Base-by-base conservation (phyloP, 2,329 filamentous ascomycete species). In the Botryotinia calthae region DNA sequence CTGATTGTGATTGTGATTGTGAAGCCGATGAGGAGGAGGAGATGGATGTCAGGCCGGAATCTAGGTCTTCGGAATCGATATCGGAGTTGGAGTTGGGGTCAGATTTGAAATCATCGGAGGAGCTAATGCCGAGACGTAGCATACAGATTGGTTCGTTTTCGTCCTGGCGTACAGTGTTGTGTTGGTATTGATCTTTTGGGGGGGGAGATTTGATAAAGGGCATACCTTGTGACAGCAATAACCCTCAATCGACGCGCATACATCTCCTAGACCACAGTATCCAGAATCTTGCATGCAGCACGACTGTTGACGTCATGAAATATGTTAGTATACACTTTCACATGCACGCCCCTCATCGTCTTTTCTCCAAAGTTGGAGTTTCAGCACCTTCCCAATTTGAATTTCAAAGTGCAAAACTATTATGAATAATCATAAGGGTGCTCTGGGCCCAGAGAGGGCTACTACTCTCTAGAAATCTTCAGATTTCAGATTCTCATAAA, bases 171-270 rank as follows among this genome's bases (percentile, higher is more conserved):
- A 0, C n/a, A 56, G n/a, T 18, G 18, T 37, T 1, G 12, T 7
- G 25, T 20, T 40, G 22, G 31, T 16, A 5, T 44, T 42, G 7
- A 44, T 42, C 5, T 18, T 28, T 25, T 5, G 42, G 28, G 25
- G 22, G 34, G 10, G 8, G 25, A 34, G 54, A 46, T 34, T 22
- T 20, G 44, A 6, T 48, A 22, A 25, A 37, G 12, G 20, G 37
- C 70, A 59, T 74, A 77, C 77, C 37, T 73, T 51, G 12, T 75
- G 73, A 68, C 77, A 78, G 42, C 76, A 77, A 40, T 70, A 76
- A 1, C 76, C 76, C 2, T 65, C 63, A 25, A 77, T 70, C 4
- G 75, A 72, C 16, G 76, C 76, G 44, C 75, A 78, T 59, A 72
- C 74, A 54, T 74, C 71, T 4, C 74, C 77, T 31, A 51, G 34